Conservation (phyloP, 371 early-diverging fungal species). For the Amoeboaphelidium protococcarum region DNA sequence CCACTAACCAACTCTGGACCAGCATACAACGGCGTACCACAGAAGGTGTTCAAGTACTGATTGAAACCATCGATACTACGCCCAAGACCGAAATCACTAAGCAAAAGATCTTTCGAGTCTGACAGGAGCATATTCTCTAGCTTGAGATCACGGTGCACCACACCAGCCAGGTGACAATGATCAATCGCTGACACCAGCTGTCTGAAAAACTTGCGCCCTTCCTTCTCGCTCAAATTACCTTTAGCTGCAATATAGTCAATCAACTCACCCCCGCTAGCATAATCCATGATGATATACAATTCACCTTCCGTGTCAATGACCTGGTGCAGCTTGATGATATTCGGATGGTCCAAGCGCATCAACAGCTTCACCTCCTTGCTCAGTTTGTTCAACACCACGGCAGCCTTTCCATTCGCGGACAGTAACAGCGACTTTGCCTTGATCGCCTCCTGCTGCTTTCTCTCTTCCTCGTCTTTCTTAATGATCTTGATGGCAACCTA, state of each 20-base stretch:
- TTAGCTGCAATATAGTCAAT: constrained; percentile 21
- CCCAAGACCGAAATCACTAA: constrained; percentile 30
- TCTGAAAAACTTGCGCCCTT: constrained; percentile 20
- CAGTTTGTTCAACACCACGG: background rate
- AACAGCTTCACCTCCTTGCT: constrained; percentile 14
- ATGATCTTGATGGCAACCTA: constrained; percentile 10
- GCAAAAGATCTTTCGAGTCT: constrained; percentile 13
- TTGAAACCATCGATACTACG: constrained; percentile 7
- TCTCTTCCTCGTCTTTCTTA: constrained; percentile 9
- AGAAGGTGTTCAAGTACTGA: constrained; percentile 14
- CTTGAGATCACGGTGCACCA: constrained; percentile 42
- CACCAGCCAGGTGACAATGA: constrained; percentile 30
- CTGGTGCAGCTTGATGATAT: constrained; percentile 29
- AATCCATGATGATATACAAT: constrained; percentile 24
- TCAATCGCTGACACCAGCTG: constrained; percentile 33
- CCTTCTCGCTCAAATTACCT: constrained; percentile 15
- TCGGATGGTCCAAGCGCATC: constrained; percentile 29
- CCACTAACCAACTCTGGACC: constrained; percentile 26
- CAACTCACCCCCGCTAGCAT: constrained; percentile 23
- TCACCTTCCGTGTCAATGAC: constrained; percentile 28
- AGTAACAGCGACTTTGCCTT: too few relatives aligned
- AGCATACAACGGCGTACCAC: constrained; percentile 31
- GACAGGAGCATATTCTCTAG: constrained; percentile 26
- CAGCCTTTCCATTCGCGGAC: too few relatives aligned
- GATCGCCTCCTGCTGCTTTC: constrained; percentile 9